Evolutionary conservation across 208 protist genomes (phyloP).

Genomic region (Trypanosomatidae sp.): DNA sequence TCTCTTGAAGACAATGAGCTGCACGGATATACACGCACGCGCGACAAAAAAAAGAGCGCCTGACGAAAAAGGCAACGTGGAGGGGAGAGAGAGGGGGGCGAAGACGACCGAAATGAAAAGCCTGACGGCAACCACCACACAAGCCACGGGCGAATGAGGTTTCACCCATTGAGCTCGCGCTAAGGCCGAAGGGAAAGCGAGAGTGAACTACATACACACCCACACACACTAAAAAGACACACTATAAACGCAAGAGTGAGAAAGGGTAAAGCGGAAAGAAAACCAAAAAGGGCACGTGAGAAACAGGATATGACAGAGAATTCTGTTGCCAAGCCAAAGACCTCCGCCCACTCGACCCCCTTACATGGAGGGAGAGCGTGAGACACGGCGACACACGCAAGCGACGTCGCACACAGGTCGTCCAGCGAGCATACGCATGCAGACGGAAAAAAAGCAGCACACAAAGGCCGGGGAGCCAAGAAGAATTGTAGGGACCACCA

Average conservation of each 20-base stretch:
- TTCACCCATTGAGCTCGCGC: background rate
- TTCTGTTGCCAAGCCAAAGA: background rate
- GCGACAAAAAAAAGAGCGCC: background rate
- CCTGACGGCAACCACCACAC: background rate
- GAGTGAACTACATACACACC: background rate
- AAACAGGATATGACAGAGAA: background rate
- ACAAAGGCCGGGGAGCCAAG: background rate
- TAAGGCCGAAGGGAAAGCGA: background rate
- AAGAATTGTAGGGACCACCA: background rate
- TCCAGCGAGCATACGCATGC: background rate
- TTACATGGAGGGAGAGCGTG: background rate
- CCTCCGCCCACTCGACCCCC: background rate
- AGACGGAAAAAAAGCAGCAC: background rate
- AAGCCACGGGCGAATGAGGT: background rate
- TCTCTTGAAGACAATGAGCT: background rate
- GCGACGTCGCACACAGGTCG: background rate
- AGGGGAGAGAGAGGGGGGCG: background rate
- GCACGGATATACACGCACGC: background rate
- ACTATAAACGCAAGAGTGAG: background rate
- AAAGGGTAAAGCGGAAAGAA: background rate
- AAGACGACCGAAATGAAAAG: background rate
- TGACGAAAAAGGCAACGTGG: background rate
- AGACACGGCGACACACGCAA: background rate
- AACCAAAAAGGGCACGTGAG: background rate
- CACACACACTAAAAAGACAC: background rate